Evolutionary conservation across 2,329 filamentous ascomycete genomes (phyloP), one percentile per base, ranked within the genome.

Genomic region (Bisporella sp.): DNA sequence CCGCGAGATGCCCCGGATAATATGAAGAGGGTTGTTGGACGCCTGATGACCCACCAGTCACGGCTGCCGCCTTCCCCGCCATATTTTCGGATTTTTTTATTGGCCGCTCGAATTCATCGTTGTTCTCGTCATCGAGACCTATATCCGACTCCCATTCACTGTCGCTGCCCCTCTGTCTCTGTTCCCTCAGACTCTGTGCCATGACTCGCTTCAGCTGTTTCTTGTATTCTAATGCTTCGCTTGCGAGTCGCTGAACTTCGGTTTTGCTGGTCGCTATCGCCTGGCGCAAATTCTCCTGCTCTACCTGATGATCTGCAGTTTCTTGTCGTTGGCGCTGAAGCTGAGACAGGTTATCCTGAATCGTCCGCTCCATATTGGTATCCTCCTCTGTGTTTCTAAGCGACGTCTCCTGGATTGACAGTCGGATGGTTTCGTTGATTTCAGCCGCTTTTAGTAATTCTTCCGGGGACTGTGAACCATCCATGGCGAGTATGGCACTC

Each of bases 341-440:
- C 57, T 85, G 80, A n/a, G 69, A 71, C 28, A 92, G 73, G 52
- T 84, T 88, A 7, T 84, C 81, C 13, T 85, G 76, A 46, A 95
- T 85, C 1, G 87, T 87, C 21, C 79, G 74, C 62, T 90, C 88
- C 44, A 95, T 75, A 52, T 78, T 73, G 28, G 75, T 75, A 60
- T 93, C 89, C 64, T 93, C 85, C 21, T 80, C 74, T 0, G 74
- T 62, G 55, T 92, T 75, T 8, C 88, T 87, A 1, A 71, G 75
- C 0, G 86, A 90, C 0, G 86, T 89, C 62, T 85, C 78, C 35
- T 37, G 35, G 8, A 8, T 80, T 76, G 39, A 72, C 69, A 2
- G 73, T 71, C 37, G 76, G 31, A 47, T 73, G 68, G n/a, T 67
- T 69, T 5, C 73, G 76, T 41, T 76, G 68, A 8, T 71, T 58